Evolutionary conservation across 2,329 filamentous ascomycete species (phyloP).

Genomic region (Aspergillus fischeri): DNA sequence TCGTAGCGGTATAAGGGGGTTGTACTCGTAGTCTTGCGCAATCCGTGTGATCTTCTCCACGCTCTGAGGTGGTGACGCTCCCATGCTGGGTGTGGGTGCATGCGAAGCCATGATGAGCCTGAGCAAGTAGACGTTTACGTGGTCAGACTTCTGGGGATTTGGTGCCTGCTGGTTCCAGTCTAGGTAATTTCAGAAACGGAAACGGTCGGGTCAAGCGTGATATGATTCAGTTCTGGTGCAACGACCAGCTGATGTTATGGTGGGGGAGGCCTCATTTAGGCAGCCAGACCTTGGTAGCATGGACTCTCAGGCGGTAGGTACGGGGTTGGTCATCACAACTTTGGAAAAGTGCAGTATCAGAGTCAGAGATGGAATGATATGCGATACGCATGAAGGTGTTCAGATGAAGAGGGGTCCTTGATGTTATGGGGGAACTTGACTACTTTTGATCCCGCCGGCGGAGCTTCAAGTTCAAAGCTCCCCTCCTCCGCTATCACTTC

Average conservation of each 20-base stretch:
- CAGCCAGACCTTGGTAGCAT: constrained; percentile 1
- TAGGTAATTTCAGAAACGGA: not conserved
- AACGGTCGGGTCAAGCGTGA: constrained; percentile 3
- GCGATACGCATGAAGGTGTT: not conserved
- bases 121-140: not conserved
- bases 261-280: constrained; percentile 21
- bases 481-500: not conserved
- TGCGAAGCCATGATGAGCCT: constrained; percentile 22
- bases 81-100: constrained; percentile 27
- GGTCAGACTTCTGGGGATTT: not conserved
- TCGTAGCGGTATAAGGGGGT: constrained; percentile 68
- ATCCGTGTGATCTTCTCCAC: constrained; percentile 72
- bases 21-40: constrained; percentile 78
- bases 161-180: constrained; percentile 1
- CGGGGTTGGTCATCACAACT: not conserved
- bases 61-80: constrained; percentile 55
- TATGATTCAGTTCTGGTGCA: constrained; percentile 11
- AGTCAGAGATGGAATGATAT: not conserved
- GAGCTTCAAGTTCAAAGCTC: not conserved
- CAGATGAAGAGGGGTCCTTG: not conserved
- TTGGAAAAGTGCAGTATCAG: not conserved
- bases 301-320: not conserved
- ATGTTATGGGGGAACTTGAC: not conserved
- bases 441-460: not conserved
- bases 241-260: constrained; percentile 12